phyloP scores from a whole-genome alignment of 2,329 filamentous ascomycete genomes.

The Rhynchosporium agropyri region DNA sequence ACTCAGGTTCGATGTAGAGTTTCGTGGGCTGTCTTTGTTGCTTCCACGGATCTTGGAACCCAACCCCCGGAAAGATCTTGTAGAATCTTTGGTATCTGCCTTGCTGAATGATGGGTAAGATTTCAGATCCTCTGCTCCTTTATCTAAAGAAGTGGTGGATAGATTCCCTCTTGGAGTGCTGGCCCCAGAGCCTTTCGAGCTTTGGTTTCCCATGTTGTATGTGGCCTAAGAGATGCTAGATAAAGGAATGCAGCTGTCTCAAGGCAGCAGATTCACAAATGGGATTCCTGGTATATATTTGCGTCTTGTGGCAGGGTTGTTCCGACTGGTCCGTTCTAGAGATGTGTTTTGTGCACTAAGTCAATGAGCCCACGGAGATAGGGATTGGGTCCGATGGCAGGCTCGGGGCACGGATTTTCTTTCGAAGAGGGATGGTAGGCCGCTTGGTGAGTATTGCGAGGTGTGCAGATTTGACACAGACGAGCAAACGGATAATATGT shows the following conservation, averaged over 20 bases:
- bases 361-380: slow-evolving; percentile 22
- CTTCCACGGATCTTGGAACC: slow-evolving; percentile 85
- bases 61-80: slow-evolving; percentile 77
- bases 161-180: slow-evolving; percentile 37
- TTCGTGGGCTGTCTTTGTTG: slow-evolving; percentile 79
- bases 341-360: slow-evolving; percentile 15
- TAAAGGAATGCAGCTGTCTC: neutral
- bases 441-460: neutral
- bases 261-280: neutral
- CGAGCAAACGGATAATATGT: neutral
- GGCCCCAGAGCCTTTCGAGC: slow-evolving; percentile 51
- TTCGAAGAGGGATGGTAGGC: neutral
- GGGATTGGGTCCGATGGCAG: slow-evolving; percentile 11
- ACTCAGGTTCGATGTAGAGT: slow-evolving; percentile 61
- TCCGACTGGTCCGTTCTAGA: neutral
- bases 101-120: slow-evolving; percentile 90
- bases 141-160: slow-evolving; percentile 41
- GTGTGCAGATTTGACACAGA: neutral
- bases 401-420: neutral
- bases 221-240: neutral
- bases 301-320: slow-evolving; percentile 4
- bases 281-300: neutral
- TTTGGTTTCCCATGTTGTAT: slow-evolving; percentile 74
- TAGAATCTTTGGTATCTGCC: slow-evolving; percentile 90
- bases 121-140: slow-evolving; percentile 54